These are phyloP conservation scores for Didymella exigua DNA, from an alignment of 2,329 filamentous ascomycete genomes.

Conservation along the genomic window DNA sequence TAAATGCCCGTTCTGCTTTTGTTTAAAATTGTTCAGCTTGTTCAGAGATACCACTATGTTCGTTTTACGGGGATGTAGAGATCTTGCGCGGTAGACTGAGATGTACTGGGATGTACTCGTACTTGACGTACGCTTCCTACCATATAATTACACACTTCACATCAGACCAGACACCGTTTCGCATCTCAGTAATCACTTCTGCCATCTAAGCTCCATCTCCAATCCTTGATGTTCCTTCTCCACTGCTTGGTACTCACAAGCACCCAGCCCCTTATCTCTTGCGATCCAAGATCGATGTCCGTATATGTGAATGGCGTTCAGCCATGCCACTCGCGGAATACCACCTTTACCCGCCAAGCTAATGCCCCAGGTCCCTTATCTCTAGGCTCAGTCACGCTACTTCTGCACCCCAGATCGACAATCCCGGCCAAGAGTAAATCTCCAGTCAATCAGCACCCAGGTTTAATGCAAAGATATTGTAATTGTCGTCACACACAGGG, in stretches of 20 bases:
- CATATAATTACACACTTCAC: neutral
- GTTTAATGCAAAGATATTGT: too few species aligned
- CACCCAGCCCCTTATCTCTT: neutral
- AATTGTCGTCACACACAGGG: neutral
- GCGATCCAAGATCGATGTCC: neutral
- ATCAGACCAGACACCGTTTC: neutral
- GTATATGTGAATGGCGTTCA: neutral
- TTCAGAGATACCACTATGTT: slow-evolving; percentile 24
- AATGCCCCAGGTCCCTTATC: neutral
- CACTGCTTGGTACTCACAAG: neutral
- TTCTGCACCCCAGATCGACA: neutral
- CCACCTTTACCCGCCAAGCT: neutral
- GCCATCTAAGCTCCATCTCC: neutral
- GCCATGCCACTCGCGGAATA: neutral
- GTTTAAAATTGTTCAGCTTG: slow-evolving; percentile 8
- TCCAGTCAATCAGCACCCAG: neutral
- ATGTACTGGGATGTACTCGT: slow-evolving; percentile 1
- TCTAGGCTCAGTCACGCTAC: neutral
- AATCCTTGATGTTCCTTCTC: neutral
- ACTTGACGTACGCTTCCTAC: slow-evolving; percentile 14
- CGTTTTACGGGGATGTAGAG: slow-evolving; percentile 1
- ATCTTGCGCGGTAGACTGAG: slow-evolving; percentile 1
- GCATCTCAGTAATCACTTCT: neutral
- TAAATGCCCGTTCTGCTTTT: slow-evolving; percentile 6
- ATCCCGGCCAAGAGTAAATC: neutral